Evolutionary conservation across 305 asterid genomes (phyloP), one percentile per base, ranked within the genome.

Genomic region (Solanum hybrid): DNA sequence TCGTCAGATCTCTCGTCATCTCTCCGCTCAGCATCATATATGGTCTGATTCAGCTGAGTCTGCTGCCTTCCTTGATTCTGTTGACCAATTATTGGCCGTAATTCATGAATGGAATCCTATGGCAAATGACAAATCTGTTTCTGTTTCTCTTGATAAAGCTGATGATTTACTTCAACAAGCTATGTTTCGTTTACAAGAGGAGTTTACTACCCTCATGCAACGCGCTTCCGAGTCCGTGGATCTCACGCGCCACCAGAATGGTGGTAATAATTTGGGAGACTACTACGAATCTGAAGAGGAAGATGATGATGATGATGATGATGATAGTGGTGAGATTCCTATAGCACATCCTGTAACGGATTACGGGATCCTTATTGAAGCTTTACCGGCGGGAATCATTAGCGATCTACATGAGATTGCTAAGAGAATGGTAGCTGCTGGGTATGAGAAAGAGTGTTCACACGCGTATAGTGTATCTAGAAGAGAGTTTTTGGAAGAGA

Each of bases 31-130:
- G 92, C 94, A 89, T 37, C 92, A 95, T 26, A 93, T 96, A 87
- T 95, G 98, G 97, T 92, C 99, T 1, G 91, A 90, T 88, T 91
- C 98, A 32, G 92, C 92, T 37, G 96, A 94, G 76, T 92, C 98
- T 19, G 89, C 93, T 15, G 84, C 95, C 3, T 97, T 96, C 85
- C 95, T 96, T 88, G 94, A 91, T 3, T 90, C 94, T 4, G 91
- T 97, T n/a, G 99, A 97, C 75, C 95, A 93, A 40, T 92, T 97
- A 78, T 92, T 93, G 69, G 86, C 94, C 22, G 89, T 93, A 10
- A 93, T 95, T 15, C 91, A 95, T 24, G 96, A 96, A 12, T 96
- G 96, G 96, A 93, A 73, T 69, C 76, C 76, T 26, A 24, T 69
- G 76, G 76, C 76, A 5, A 69, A 24, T 69, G 76, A 69, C 1